Base-by-base conservation (phyloP, 352 stramenopile genomes). In the Phytophthora palmivora region DNA sequence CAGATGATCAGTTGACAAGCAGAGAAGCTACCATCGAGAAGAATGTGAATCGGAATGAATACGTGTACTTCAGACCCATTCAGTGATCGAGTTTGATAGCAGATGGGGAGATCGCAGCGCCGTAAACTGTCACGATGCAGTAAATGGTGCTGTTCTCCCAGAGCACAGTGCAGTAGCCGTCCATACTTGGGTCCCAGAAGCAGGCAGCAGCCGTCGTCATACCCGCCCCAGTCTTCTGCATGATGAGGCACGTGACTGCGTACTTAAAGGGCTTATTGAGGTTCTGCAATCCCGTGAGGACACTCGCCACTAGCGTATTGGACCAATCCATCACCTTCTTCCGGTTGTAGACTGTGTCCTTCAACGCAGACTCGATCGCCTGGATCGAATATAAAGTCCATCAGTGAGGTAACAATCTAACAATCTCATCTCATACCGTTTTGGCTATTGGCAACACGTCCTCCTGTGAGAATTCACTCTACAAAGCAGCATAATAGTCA, bases 181-280 rank as follows among this genome's bases (percentile, higher is more conserved):
- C 85, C 41, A 92, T 79, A 15, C 68, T 76, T 18, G 83, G 73
- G 37, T 94, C 85, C 85, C 85, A 94, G 61, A 87, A 86, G 65
- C 85, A 94, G 39, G 85, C 73, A 19, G 82, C 85, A 1, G 83
- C 75, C 2, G 85, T 92, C 32, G 80, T 72, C 68, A 92, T 79
- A 10, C 79, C 81, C 0, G 83, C 85, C 22, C 85, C 85, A 2
- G 83, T 94, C 62, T 94, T 94, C 51, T 94, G 85, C 83, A 94
- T 91, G 65, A 94, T 90, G 41, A 94, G 66, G 58, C 85, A 94
- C 26, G 85, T 94, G 36, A 92, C 82, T n/a, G 76, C 74, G 61
- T 91, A 89, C 68, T 94, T 94, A 72, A 94, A 91, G 3, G 85
- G 85, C 45, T 94, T 94, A 73, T 92, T 94, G 70, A 94, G 79